phyloP scores from a whole-genome alignment of 2,329 filamentous ascomycete genomes.

The Colletotrichum musae region DNA sequence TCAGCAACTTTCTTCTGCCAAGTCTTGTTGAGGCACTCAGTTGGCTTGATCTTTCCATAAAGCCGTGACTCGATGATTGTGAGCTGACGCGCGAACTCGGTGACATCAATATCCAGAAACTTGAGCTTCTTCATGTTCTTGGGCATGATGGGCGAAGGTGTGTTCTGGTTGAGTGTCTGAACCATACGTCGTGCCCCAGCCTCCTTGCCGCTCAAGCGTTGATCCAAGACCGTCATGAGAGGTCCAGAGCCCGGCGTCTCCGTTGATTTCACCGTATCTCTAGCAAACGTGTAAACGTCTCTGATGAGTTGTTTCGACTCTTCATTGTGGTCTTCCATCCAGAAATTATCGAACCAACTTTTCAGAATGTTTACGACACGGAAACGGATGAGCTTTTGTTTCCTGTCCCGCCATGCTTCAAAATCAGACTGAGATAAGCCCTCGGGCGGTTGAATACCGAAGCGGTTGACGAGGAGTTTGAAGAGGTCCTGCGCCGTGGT shows the following conservation, averaged over 20 bases:
- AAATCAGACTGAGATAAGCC: conserved; percentile 83
- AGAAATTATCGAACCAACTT: conserved; percentile 98
- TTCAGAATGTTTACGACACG: conserved; percentile 98
- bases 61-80: conserved; percentile 96
- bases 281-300: conserved; percentile 90
- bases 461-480: conserved; percentile 90
- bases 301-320: conserved; percentile 88
- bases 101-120: conserved; percentile 95
- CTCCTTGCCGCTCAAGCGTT: conserved; percentile 90
- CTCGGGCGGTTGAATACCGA: conserved; percentile 91
- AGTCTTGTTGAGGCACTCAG: conserved; percentile 97
- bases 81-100: conserved; percentile 96
- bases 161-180: conserved; percentile 85
- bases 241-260: conserved; percentile 91
- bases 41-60: conserved; percentile 95
- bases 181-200: conserved; percentile 88
- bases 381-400: conserved; percentile 96
- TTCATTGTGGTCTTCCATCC: conserved; percentile 95
- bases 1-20: conserved; percentile 96
- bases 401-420: conserved; percentile 90
- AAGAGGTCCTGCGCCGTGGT: conserved; percentile 92
- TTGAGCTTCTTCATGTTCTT: conserved; percentile 99
- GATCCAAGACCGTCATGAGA: conserved; percentile 88
- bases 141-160: conserved; percentile 90
- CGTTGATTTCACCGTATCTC: conserved; percentile 91